Base-by-base conservation (phyloP, 2,329 filamentous ascomycete species). In the Pestalotiopsis fici region DNA sequence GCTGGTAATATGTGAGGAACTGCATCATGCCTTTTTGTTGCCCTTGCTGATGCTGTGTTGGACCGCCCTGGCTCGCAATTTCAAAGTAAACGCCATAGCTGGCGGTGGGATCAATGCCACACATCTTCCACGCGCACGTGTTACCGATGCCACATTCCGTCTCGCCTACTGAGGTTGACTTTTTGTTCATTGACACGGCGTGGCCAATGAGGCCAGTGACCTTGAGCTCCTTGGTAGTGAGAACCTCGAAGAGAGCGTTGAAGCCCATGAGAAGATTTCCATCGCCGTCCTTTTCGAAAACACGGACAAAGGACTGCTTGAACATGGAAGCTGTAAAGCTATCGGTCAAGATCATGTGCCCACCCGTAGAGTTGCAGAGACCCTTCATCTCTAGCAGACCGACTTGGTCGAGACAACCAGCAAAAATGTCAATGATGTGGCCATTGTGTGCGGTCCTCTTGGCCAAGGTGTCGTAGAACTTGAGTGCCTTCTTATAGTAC, bases 91-190 rank as follows among this genome's bases (percentile, higher is more conserved):
- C 88, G 69, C 94, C 96, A 75, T 98, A 98, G 75, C 94, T 98
- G 37, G 96, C 90, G 66, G 90, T 92, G 12, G 96, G 96, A 74
- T 98, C 95, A 72, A 99, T 98, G 72, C 94, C 95, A 76, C 96
- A 98, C 95, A 99, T 98, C 83, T 99, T 99, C 96, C 96, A 99
- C 3, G 95, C 95, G 81, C 95, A 98, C 0, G 96, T 99, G 78
- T 98, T 98, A 71, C 96, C 96, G 74, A 99, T 98, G 76, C 96
- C 96, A 75, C 95, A 98, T 79, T 99, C 96, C 0, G 96, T 98
- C 83, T 99, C 96, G 65, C 96, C 96, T 13, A 99, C 96, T 1
- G 94, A 97, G 9, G 93, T 92, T 0, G 96, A 98, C 78, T 99
- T 99, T 83, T 98, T 99, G 85, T 98, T 98, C 73, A 98, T 85